Evolutionary conservation across 2,329 filamentous ascomycete genomes (phyloP), one percentile per base, ranked within the genome.

Genomic region (Verticillium alfalfae): DNA sequence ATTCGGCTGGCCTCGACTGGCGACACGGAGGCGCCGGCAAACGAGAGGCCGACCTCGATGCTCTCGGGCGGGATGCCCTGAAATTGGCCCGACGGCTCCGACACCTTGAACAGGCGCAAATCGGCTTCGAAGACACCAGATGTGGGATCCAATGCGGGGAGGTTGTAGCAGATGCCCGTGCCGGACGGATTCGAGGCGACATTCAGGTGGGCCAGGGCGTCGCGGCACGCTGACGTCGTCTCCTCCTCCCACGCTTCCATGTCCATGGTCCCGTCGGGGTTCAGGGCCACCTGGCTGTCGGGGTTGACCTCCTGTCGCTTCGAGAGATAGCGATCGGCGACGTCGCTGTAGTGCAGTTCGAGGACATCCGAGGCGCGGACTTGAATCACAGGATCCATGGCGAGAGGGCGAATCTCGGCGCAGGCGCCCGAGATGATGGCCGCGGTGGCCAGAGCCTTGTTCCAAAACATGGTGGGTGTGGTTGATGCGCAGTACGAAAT

Each of bases 91-190:
- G 76, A 80, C 0, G 90, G 81, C 0, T 82, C 74, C 6, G 86
- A 87, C 56, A 93, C 76, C 72, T 88, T 87, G 76, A 87, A 95
- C 63, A 95, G 78, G 60, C 91, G 83, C 58, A 95, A 74, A 71
- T 95, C 91, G 36, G 91, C 90, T 73, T 90, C 84, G 71, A 95
- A 95, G 16, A 86, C 78, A 36, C 91, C 91, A 0, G 84, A 87
- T 5, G 74, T 74, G 67, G 84, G 85, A 75, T 94, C 84, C 62
- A 92, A 81, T 45, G 84, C 85, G 0, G 88, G 87, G 31, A 96
- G 75, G 72, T 95, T 96, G 78, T 94, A 95, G 82, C 92, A 96
- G 57, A 91, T 85, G 62, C 88, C 89, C 57, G 92, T 84, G 58
- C 92, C 92, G 10, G 90, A 89, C 5, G 90, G 89, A 67, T 93